A percentile compares a stretch with the other conserved stretches of the same genome.
phyloP scores from a whole-genome alignment of 768 basidiomycete species.

The Serendipita vermifera region DNA sequence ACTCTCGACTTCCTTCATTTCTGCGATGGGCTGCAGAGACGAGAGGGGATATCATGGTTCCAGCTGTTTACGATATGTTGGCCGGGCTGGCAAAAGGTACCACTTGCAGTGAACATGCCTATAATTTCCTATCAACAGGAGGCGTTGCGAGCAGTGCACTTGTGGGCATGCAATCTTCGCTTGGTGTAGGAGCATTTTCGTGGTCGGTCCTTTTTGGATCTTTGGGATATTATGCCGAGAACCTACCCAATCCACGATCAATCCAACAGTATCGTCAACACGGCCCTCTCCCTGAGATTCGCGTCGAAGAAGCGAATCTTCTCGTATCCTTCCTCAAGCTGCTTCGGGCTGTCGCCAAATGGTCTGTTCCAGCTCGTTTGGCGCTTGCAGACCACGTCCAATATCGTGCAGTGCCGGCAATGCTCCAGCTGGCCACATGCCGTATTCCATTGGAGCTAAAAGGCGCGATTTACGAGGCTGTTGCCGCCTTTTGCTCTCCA shows the following conservation, averaged over 20 bases:
- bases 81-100: slow-evolving; percentile 71
- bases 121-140: slow-evolving; percentile 78
- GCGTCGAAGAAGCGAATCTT: slow-evolving; percentile 56
- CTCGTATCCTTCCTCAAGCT: slow-evolving; percentile 73
- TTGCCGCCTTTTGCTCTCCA: slow-evolving; percentile 72
- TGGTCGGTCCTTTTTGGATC: slow-evolving; percentile 67
- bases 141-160: slow-evolving; percentile 21
- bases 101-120: slow-evolving; percentile 72
- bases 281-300: slow-evolving; percentile 23
- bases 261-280: slow-evolving; percentile 33
- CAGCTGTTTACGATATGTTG: slow-evolving; percentile 81
- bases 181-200: slow-evolving; percentile 52
- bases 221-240: slow-evolving; percentile 59
- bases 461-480: slow-evolving; percentile 66
- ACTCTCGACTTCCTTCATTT: slow-evolving; percentile 49
- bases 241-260: slow-evolving; percentile 35
- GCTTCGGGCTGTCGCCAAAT: slow-evolving; percentile 56
- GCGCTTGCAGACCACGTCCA: slow-evolving; percentile 64
- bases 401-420: slow-evolving; percentile 68
- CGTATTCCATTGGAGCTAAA: slow-evolving; percentile 84
- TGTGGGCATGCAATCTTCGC: slow-evolving; percentile 46
- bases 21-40: slow-evolving; percentile 80
- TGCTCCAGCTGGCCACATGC: slow-evolving; percentile 65
- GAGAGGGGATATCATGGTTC: slow-evolving; percentile 57
- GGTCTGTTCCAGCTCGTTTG: slow-evolving; percentile 65